These are phyloP conservation scores for Carex littledalei DNA, from an alignment of 176 grass and related monocot species.

Conservation along the genomic window DNA sequence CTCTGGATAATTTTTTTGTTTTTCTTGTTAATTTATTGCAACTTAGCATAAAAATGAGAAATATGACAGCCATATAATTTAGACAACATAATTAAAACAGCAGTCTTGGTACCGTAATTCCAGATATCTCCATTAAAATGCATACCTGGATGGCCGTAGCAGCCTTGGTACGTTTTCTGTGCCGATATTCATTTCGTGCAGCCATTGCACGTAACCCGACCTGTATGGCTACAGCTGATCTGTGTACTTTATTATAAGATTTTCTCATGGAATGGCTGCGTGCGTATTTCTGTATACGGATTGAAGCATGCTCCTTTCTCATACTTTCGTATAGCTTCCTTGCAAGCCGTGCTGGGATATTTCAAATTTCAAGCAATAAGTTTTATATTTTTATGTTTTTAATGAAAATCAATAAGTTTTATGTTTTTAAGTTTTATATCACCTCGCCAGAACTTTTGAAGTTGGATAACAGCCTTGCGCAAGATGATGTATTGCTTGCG, in stretches of 20 bases:
- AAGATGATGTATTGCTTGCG: slow-evolving; percentile 65
- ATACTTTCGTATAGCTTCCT: slow-evolving; percentile 63
- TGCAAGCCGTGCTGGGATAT: slow-evolving; percentile 59
- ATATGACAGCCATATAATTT: not conserved
- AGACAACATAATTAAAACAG: not conserved
- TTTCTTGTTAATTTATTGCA: not conserved
- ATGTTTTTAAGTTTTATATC: too few species aligned
- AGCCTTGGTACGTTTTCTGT: slow-evolving; percentile 64
- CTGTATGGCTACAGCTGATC: slow-evolving; percentile 60
- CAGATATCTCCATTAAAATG: not conserved
- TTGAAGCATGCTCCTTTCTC: slow-evolving; percentile 80
- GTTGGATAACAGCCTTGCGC: slow-evolving; percentile 49
- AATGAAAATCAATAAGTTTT: not conserved
- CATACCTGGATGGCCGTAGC: slow-evolving; percentile 67
- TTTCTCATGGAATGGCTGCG: slow-evolving; percentile 62
- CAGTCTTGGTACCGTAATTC: not conserved
- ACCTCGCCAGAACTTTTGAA: slow-evolving; percentile 92
- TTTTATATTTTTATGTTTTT: not conserved
- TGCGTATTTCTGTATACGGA: slow-evolving; percentile 73
- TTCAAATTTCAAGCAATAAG: not conserved
- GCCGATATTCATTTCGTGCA: slow-evolving; percentile 61
- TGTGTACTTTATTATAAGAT: slow-evolving; percentile 43
- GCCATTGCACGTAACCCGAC: slow-evolving; percentile 69
- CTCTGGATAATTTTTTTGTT: not conserved
- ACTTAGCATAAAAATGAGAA: not conserved